Evolutionary conservation across 768 basidiomycete genomes (phyloP).

Genomic region (Suillus fuscotomentosus): DNA sequence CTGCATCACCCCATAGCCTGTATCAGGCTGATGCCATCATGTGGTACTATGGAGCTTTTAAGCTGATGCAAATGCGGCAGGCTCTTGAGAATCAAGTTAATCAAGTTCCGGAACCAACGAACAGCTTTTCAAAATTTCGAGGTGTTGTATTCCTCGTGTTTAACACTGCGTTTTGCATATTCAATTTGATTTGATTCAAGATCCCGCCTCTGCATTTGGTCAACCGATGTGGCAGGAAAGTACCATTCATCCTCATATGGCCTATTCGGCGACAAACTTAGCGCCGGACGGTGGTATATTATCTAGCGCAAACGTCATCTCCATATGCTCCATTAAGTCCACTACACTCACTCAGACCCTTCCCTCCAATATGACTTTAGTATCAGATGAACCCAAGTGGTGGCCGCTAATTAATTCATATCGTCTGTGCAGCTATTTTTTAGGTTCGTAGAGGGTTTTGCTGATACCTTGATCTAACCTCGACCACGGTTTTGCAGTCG

Average conservation of each 20-base stretch:
- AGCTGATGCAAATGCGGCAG: background rate
- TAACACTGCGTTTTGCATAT: background rate
- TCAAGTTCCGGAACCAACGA: background rate
- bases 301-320: background rate
- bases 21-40: no score
- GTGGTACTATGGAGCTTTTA: background rate
- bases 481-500: background rate
- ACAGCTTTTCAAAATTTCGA: background rate
- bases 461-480: background rate
- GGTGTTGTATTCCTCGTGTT: background rate
- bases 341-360: background rate
- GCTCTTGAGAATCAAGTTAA: background rate
- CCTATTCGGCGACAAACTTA: background rate
- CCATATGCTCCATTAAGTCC: background rate
- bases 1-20: background rate
- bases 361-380: background rate
- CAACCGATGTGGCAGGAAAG: background rate
- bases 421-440: background rate
- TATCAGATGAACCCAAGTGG: background rate
- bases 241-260: background rate
- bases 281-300: background rate
- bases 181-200: background rate
- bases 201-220: background rate
- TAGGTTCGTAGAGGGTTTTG: background rate
- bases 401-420: background rate